Conservation (phyloP, 2,329 filamentous ascomycete genomes). For the Onygenales sp. region DNA sequence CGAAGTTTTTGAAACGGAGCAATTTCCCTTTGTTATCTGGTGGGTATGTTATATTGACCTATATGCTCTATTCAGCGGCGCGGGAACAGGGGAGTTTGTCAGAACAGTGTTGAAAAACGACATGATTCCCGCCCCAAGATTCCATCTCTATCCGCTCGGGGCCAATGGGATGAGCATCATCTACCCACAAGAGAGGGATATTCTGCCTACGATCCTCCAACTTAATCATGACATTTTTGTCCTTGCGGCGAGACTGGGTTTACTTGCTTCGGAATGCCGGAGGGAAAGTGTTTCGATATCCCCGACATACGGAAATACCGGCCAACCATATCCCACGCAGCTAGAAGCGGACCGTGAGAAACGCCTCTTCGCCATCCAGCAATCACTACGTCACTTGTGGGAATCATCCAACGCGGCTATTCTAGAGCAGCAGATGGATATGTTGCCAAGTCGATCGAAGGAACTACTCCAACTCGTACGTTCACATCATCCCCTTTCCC, state of each 20-base stretch:
- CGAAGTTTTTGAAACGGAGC: slow-evolving; percentile 35
- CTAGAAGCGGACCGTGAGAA: slow-evolving; percentile 19
- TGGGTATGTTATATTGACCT: slow-evolving; percentile 46
- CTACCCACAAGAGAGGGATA: slow-evolving; percentile 27
- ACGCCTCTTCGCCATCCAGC: slow-evolving; percentile 27
- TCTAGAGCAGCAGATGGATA: slow-evolving; percentile 26
- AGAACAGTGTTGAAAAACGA: slow-evolving; percentile 38
- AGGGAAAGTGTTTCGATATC: slow-evolving; percentile 18
- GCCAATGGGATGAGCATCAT: slow-evolving; percentile 23
- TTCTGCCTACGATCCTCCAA: slow-evolving; percentile 32
- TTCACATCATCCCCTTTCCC: not conserved
- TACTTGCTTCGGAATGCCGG: slow-evolving; percentile 33
- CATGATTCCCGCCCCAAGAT: slow-evolving; percentile 36
- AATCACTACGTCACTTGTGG: slow-evolving; percentile 29
- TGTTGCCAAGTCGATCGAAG: slow-evolving; percentile 25
- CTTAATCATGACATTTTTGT: slow-evolving; percentile 38
- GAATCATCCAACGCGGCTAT: slow-evolving; percentile 26
- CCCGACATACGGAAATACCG: not conserved
- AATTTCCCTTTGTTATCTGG: slow-evolving; percentile 45
- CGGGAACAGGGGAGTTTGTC: slow-evolving; percentile 42
- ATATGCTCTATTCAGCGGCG: slow-evolving; percentile 45
- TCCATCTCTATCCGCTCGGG: slow-evolving; percentile 28
- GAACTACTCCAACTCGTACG: slow-evolving; percentile 38
- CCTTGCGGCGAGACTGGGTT: slow-evolving; percentile 36
- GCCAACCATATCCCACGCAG: slow-evolving; percentile 8